Conservation (phyloP, 164 flowering plant genomes). For the Vitis rupestris region DNA sequence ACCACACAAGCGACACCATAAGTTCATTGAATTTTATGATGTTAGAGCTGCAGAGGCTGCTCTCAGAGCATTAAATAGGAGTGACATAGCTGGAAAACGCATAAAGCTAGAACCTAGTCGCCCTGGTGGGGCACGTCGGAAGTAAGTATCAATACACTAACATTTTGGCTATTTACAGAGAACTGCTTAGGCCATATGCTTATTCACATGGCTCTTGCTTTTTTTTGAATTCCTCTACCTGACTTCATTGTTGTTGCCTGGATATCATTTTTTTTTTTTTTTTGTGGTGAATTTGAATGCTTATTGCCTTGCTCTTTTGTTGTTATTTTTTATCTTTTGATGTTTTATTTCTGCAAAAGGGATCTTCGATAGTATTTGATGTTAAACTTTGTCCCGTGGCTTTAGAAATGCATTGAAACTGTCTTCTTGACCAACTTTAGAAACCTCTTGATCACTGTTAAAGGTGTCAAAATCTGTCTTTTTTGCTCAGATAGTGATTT, state of each 20-base stretch:
- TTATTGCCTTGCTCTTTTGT: too few relatives aligned
- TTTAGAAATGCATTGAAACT: background rate
- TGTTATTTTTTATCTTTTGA: background rate
- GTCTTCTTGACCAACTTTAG: too few relatives aligned
- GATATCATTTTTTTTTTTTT: background rate
- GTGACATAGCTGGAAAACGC: conserved; percentile 96
- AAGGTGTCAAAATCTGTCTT: too few relatives aligned
- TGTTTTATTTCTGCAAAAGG: background rate
- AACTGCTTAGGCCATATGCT: background rate
- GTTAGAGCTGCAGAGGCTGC: conserved; percentile 97
- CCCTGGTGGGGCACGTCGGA: conserved; percentile 96
- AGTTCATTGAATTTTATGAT: conserved; percentile 94
- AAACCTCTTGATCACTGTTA: too few relatives aligned
- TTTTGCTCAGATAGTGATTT: too few relatives aligned
- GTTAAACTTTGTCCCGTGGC: background rate
- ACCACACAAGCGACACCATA: conserved; percentile 94
- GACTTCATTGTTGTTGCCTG: background rate
- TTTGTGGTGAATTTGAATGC: background rate
- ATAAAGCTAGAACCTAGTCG: conserved; percentile 97
- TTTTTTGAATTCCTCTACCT: background rate
- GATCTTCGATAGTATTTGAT: background rate
- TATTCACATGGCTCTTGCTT: background rate
- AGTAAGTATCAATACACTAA: conserved; percentile 37
- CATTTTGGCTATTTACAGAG: background rate
- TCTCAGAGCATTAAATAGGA: conserved; percentile 78